Evolutionary conservation across 192 early-diverging fungal species (phyloP).

Genomic region (Haplosporangium gracile): DNA sequence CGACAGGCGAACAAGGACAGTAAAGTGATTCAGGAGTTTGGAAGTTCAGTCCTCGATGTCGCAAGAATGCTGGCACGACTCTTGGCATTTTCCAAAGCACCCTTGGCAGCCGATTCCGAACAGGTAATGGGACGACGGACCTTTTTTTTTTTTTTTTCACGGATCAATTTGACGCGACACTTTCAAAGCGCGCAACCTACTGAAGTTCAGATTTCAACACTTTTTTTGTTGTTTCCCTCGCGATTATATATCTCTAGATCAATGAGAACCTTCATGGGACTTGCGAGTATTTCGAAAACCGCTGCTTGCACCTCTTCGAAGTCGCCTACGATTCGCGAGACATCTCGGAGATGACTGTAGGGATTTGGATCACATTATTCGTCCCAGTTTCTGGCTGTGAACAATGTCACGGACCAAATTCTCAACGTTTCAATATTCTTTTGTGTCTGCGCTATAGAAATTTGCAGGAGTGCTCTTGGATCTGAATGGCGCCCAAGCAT

Average conservation of each 20-base stretch:
- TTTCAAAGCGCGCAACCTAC: background rate
- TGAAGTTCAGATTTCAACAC: background rate
- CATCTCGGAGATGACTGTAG: slow-evolving; percentile 73
- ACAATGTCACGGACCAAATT: background rate
- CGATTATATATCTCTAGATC: slow-evolving; percentile 45
- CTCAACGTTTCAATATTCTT: background rate
- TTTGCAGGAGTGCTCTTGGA: slow-evolving; percentile 75
- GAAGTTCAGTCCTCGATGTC: slow-evolving; percentile 70
- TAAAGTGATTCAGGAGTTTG: slow-evolving; percentile 77
- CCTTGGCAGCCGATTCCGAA: slow-evolving; percentile 67
- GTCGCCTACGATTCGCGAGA: slow-evolving; percentile 78
- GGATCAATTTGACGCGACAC: slow-evolving; percentile 1
- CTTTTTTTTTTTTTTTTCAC: background rate
- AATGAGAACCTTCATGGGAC: slow-evolving; percentile 72
- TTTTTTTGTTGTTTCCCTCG: background rate
- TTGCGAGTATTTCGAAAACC: slow-evolving; percentile 85
- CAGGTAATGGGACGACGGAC: slow-evolving; percentile 59
- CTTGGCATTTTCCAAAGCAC: slow-evolving; percentile 63
- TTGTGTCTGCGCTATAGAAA: slow-evolving; percentile 46
- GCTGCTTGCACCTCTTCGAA: slow-evolving; percentile 80
- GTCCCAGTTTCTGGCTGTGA: background rate
- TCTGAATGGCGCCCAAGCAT: slow-evolving; percentile 79
- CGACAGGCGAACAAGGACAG: slow-evolving; percentile 73
- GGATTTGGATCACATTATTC: background rate
- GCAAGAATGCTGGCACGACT: slow-evolving; percentile 72